These are phyloP conservation scores for Paecilomyces variotii DNA, from an alignment of 2,329 filamentous ascomycete genomes.

Conservation along the genomic window DNA sequence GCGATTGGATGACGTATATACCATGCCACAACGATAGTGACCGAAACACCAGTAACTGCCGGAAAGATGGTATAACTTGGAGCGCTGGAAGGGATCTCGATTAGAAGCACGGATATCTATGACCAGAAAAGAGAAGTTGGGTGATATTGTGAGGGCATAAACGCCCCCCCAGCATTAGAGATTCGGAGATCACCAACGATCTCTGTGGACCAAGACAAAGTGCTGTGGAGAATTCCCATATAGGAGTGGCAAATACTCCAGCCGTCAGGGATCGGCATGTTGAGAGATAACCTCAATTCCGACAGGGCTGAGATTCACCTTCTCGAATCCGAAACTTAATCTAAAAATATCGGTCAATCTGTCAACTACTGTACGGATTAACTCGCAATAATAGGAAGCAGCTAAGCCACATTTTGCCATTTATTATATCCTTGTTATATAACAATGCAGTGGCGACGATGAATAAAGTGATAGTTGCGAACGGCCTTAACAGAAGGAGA, in stretches of 20 bases:
- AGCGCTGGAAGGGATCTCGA: neutral
- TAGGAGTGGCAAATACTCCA: neutral
- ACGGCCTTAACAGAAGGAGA: neutral
- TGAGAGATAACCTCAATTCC: neutral
- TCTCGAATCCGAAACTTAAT: neutral
- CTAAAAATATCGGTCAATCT: neutral
- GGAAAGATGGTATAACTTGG: neutral
- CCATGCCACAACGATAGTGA: neutral
- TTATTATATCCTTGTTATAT: neutral
- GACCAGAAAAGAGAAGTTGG: neutral
- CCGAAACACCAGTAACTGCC: neutral
- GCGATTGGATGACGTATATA: neutral
- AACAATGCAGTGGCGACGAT: neutral
- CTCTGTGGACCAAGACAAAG: neutral
- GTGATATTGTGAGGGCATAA: neutral
- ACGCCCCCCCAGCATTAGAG: neutral
- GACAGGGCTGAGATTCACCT: neutral
- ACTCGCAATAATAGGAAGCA: neutral
- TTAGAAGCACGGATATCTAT: neutral
- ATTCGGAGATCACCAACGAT: too few relatives aligned
- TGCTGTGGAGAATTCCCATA: neutral
- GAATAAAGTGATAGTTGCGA: neutral
- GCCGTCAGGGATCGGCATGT: neutral
- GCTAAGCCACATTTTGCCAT: neutral
- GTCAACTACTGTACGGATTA: too few relatives aligned